Base-by-base conservation (phyloP, 2,329 filamentous ascomycete species). In the Passalora sequoiae region DNA sequence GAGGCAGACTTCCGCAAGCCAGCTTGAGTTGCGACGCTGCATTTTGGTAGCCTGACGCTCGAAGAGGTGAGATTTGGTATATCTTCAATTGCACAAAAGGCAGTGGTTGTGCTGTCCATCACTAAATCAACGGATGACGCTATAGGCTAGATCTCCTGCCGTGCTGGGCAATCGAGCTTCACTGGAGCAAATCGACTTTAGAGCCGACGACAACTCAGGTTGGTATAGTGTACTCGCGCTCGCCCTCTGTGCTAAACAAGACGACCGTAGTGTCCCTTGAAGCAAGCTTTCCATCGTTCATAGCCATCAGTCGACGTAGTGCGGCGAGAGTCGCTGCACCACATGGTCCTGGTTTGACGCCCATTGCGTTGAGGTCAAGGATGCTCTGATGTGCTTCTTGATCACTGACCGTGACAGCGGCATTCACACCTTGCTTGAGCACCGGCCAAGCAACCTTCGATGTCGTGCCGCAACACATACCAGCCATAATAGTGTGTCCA, bases 381-480 rank as follows among this genome's bases (percentile, higher is more conserved):
- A 80, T 70, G 0, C 80, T 78, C 0, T 66, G 44, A 52, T 88
- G 83, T 0, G 77, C 71, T 46, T 88, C 81, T 9, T 62, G 60
- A 51, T 86, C 83, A 0, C 74, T 77, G 0, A 89, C 72, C 0
- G 74, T 75, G 0, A 81, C 63, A 40, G 74, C 76, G 1, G 73
- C 76, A 63, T 85, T 78, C 0, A 86, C 71, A 0, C 80, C 76
- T 0, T 67, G 58, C 6, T 68, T 63, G 3, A 89, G 60, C 0
- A 78, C 58, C 0, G 77, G 70, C 81, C 83, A 89, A 0, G 83
- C 80, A 0, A 74, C 78, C 0, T 69, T 69, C 0, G 83, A 86
- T 0, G 84, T 71, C 0, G 80, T 85, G 0, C 83, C 83, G 48
- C 84, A 89, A 51, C 85, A 80, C 68, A 89, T 76, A 0, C 84